Percentiles rank a stretch among this genome's conserved stretches.
Conservation (phyloP, 345 rosid genomes). For the Syzygium jambos region DNA sequence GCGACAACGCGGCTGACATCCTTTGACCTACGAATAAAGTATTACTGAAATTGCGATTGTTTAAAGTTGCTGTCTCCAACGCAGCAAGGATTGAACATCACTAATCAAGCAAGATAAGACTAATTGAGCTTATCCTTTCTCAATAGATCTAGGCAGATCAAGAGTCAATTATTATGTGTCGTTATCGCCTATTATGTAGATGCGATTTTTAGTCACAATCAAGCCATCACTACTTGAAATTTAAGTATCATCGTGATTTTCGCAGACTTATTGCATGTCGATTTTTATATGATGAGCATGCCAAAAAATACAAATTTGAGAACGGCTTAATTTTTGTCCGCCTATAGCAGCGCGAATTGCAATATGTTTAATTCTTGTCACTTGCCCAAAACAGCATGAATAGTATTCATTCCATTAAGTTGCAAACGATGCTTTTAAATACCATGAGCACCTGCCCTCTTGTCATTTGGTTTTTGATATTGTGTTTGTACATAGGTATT, state of each 20-base stretch:
- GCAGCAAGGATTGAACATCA: neutral
- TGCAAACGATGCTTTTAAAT: neutral
- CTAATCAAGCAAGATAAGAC: neutral
- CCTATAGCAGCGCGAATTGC: neutral
- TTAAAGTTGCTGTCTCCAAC: neutral
- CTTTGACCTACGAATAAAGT: neutral
- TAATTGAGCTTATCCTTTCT: neutral
- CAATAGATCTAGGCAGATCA: neutral
- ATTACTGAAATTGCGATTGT: neutral
- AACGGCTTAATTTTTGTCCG: neutral
- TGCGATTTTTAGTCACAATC: neutral
- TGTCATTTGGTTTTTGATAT: too few species aligned
- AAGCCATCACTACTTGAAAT: neutral
- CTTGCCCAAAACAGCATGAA: neutral
- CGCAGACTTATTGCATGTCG: neutral
- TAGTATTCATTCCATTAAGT: neutral
- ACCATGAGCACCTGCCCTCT: neutral
- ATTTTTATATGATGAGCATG: neutral
- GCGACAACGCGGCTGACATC: neutral
- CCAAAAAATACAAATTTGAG: neutral
- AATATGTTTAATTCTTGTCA: neutral
- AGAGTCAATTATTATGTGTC: neutral
- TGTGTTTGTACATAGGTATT: neutral
- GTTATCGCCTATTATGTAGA: neutral
- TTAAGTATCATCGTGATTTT: too few species aligned